Evolutionary conservation across 192 early-diverging fungal species (phyloP).

Genomic region (Coemansia sp.): DNA sequence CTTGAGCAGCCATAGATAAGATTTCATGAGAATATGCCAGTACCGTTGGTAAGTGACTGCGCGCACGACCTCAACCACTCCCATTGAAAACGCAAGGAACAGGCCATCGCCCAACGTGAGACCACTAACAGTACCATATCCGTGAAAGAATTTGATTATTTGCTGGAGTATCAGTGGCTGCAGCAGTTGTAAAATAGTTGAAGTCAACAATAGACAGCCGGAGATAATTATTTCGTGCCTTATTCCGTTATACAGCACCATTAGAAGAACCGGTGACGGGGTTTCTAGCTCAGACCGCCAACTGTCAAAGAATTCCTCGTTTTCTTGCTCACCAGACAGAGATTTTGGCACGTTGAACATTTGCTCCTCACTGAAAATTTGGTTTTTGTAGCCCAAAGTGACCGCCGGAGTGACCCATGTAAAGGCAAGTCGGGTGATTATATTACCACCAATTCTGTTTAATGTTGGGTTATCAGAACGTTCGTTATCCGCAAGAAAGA

Average conservation of each 20-base stretch:
- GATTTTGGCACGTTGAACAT: slow-evolving; percentile 11
- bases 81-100: slow-evolving; percentile 28
- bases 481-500: slow-evolving; percentile 17
- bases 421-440: slow-evolving; percentile 61
- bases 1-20: slow-evolving; percentile 70
- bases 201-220: slow-evolving; percentile 12
- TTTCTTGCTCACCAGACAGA: slow-evolving; percentile 10
- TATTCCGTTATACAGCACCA: slow-evolving; percentile 6
- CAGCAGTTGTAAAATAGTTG: slow-evolving; percentile 21
- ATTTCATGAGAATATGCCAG: slow-evolving; percentile 78
- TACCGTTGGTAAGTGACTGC: slow-evolving; percentile 12
- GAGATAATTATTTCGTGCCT: slow-evolving; percentile 14
- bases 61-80: not conserved
- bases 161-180: slow-evolving; percentile 26
- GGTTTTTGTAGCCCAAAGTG: slow-evolving; percentile 70
- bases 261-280: slow-evolving; percentile 2
- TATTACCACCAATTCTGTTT: slow-evolving; percentile 4
- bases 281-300: slow-evolving; percentile 25
- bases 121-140: slow-evolving; percentile 6
- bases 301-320: slow-evolving; percentile 16
- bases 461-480: not conserved
- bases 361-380: slow-evolving; percentile 38
- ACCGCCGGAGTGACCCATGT: slow-evolving; percentile 87
- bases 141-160: slow-evolving; percentile 25
- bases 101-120: slow-evolving; percentile 22